phyloP scores from a whole-genome alignment of 176 grass and related monocot species.

The Eleusine indica region DNA sequence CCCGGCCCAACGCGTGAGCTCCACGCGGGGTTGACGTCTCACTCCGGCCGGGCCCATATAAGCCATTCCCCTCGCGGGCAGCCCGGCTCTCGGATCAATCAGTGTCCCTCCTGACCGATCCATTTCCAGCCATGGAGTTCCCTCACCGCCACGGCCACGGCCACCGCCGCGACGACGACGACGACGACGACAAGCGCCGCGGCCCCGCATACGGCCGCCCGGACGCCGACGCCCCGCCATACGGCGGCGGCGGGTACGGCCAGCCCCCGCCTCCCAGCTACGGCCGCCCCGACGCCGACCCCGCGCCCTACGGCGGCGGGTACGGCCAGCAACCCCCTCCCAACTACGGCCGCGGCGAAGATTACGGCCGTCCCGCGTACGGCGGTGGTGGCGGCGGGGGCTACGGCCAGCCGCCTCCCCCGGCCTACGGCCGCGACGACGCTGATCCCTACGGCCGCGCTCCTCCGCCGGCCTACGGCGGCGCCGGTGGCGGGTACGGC shows the following conservation, averaged over 20 bases:
- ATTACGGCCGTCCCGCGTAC: neutral
- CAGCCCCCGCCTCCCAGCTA: constrained; percentile 13
- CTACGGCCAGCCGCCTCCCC: constrained; percentile 9
- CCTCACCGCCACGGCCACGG: constrained; percentile 33
- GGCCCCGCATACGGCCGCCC: neutral
- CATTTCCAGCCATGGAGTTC: constrained; percentile 36
- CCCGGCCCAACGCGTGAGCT: constrained; percentile 2
- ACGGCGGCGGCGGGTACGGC: neutral
- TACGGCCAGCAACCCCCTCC: constrained; percentile 14
- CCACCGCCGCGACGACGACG: neutral
- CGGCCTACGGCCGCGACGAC: constrained; percentile 25
- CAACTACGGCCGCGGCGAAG: neutral
- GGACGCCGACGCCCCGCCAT: neutral
- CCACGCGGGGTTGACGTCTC: neutral
- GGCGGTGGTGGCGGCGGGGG: neutral
- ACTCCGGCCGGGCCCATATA: neutral
- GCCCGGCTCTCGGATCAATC: neutral
- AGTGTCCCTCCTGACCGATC: neutral
- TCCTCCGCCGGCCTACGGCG: constrained; percentile 25
- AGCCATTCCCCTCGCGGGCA: neutral
- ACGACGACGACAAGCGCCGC: neutral
- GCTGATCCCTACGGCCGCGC: constrained; percentile 10
- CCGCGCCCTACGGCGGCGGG: neutral
- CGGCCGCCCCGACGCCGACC: neutral
- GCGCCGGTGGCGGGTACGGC: neutral